These are phyloP conservation scores for Kazachstania psychrophila DNA, from an alignment of 805 yeast genomes.

Conservation along the genomic window DNA sequence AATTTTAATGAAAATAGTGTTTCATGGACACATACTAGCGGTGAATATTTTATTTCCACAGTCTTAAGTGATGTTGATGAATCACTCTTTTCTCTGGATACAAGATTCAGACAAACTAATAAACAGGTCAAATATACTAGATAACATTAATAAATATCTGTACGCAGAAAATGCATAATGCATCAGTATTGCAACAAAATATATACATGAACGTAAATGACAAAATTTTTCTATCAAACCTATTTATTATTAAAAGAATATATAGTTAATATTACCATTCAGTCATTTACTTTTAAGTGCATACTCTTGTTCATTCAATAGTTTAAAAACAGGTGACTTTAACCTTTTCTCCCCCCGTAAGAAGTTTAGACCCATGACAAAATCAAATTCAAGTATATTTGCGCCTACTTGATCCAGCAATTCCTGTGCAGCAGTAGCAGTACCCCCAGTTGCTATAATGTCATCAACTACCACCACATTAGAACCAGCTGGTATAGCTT, in stretches of 20 bases:
- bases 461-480: constrained; percentile 85
- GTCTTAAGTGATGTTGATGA: constrained; percentile 38
- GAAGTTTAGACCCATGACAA: constrained; percentile 89
- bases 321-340: constrained; percentile 77
- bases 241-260: neutral
- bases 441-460: constrained; percentile 94
- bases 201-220: no score
- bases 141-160: constrained; percentile 5
- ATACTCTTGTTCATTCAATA: constrained; percentile 72
- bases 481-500: constrained; percentile 68
- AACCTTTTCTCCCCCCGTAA: constrained; percentile 84
- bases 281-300: constrained; percentile 19
- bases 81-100: constrained; percentile 18
- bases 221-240: neutral
- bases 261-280: neutral
- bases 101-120: constrained; percentile 19
- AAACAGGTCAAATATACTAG: constrained; percentile 21
- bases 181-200: neutral
- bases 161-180: neutral
- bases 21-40: constrained; percentile 79
- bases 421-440: constrained; percentile 87
- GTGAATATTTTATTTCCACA: constrained; percentile 68
- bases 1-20: constrained; percentile 65
- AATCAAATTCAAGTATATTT: constrained; percentile 66
- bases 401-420: constrained; percentile 59